A percentile compares a stretch with the other conserved stretches of the same genome.
phyloP scores from a whole-genome alignment of 176 grass and related monocot species.

The Phoenix roebelenii region DNA sequence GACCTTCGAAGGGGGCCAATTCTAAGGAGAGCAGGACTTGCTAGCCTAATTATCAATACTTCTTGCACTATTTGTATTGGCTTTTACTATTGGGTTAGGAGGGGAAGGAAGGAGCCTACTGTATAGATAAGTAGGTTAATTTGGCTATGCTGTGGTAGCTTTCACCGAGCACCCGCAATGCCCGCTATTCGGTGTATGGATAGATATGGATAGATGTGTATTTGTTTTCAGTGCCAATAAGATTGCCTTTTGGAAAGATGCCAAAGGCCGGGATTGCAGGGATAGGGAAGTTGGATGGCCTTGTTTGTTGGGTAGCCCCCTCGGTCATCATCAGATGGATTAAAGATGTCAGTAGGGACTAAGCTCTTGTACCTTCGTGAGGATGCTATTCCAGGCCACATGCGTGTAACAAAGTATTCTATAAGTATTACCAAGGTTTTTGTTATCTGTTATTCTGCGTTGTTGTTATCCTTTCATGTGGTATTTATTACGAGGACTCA shows the following conservation, averaged over 20 bases:
- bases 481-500: too few relatives aligned
- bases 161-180: not conserved
- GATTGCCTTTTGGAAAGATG: not conserved
- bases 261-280: not conserved
- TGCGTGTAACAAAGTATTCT: too few relatives aligned
- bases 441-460: too few relatives aligned
- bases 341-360: not conserved
- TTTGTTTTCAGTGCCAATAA: not conserved
- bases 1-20: conserved; percentile 3
- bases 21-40: not conserved
- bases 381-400: not conserved
- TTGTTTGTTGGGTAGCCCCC: not conserved
- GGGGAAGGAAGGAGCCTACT: too few relatives aligned
- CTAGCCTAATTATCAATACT: too few relatives aligned
- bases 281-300: not conserved
- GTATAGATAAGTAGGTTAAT: not conserved
- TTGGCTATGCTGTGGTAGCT: conserved; percentile 4
- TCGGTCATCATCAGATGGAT: not conserved
- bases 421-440: too few relatives aligned
- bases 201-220: not conserved
- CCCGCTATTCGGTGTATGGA: not conserved
- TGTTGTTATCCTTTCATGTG: too few relatives aligned
- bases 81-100: too few relatives aligned
- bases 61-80: too few relatives aligned
- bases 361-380: not conserved